Base-by-base conservation (phyloP, 2,329 filamentous ascomycete species). In the Aplosporella prunicola region DNA sequence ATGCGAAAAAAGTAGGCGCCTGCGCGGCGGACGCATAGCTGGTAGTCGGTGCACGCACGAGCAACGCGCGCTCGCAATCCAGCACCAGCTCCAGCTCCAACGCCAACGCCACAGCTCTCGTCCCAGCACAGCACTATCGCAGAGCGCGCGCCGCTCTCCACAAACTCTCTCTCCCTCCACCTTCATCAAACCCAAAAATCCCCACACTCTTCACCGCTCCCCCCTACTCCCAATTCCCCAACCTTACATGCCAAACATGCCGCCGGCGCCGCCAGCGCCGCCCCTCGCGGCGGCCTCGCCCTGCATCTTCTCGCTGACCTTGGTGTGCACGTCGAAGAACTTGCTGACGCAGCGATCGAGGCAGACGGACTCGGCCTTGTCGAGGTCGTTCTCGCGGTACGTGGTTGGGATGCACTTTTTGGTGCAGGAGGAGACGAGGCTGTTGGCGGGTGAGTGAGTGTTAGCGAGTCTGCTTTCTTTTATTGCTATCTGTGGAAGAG, bases 301-400 rank as follows among this genome's bases (percentile, higher is more conserved):
- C 67, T 95, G 87, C 78, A 96, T 87, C 68, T 93, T 85, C 68
- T 96, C 88, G 55, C 83, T 89, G 43, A 96, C 85, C 72, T 95
- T 96, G 71, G 94, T 79, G 63, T 94, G 93, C 56, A 94, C 88
- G 53, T 96, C 89, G 68, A 98, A 95, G 72, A 96, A 98, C 71
- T 98, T 98, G 58, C 83, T 76, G 41, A 93, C 84, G 68, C 93
- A 98, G 56, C 91, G 85, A 69, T 98, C 91, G 51, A 98, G 79
- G 70, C 93, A 98, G 52, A 98, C 91, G 51, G 82, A 87, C 68
- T 98, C 91, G 72, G 88, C 93, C 71, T 98, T 98, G 77, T 95
- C 94, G 56, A 98, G 79, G 53, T 98, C 89, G 62, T 76, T 78
- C 70, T 98, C 91, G 61, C 87, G 86, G 77, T 96, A 98, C 54